These are phyloP conservation scores for Aspergillus vadensis DNA, from an alignment of 2,329 filamentous ascomycete species.

Conservation along the genomic window DNA sequence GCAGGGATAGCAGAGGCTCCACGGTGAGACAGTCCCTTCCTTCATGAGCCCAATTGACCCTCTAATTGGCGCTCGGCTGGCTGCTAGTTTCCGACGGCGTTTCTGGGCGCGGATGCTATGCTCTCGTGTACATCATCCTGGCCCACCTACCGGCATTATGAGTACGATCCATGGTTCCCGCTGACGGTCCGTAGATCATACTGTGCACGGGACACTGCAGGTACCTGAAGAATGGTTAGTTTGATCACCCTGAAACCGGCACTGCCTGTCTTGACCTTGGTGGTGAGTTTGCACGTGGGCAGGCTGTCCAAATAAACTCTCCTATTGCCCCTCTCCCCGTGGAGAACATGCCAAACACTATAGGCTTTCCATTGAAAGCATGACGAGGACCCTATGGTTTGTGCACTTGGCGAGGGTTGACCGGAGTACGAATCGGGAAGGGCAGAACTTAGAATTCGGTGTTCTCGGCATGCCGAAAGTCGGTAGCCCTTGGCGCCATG, in stretches of 20 bases:
- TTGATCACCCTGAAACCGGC: background rate
- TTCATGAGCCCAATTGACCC: background rate
- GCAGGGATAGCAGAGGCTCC: background rate
- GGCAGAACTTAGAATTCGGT: background rate
- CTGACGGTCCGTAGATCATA: slow-evolving; percentile 1
- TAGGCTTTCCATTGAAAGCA: too few species aligned
- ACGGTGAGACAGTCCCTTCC: background rate
- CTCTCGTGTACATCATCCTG: background rate
- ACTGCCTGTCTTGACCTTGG: background rate
- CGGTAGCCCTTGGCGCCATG: background rate
- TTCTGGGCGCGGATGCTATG: background rate
- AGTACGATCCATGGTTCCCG: background rate
- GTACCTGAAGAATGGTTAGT: background rate
- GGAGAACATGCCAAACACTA: too few species aligned
- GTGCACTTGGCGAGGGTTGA: background rate
- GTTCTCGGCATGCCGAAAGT: background rate
- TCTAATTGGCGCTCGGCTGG: background rate
- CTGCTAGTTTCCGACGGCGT: background rate
- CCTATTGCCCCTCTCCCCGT: background rate
- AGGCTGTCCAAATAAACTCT: background rate
- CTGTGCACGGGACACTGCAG: background rate
- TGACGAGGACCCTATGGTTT: slow-evolving; percentile 1
- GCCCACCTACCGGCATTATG: background rate
- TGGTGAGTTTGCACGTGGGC: background rate
- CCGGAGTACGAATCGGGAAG: background rate